Evolutionary conservation across 176 grass and related monocot genomes (phyloP).

Genomic region (Chrysopogon serrulatus): DNA sequence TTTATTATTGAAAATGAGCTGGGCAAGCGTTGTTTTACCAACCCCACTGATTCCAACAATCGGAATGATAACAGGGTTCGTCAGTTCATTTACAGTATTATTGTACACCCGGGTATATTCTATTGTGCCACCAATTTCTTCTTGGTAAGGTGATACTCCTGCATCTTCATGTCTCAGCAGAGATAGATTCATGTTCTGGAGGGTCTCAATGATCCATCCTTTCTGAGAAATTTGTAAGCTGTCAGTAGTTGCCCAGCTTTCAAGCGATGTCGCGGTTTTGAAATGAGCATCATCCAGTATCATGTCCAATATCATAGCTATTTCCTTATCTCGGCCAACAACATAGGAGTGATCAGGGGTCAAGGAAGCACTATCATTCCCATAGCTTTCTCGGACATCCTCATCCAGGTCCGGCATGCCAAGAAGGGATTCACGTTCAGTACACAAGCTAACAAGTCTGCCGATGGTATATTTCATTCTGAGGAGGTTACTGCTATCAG

Average conservation of each 20-base stretch:
- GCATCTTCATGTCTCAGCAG: background rate
- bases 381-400: background rate
- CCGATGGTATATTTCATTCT: conserved; percentile 2
- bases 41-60: conserved; percentile 17
- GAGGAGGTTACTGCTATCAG: background rate
- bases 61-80: conserved; percentile 17
- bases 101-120: background rate
- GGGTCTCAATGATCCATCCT: conserved; percentile 17
- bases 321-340: conserved; percentile 17
- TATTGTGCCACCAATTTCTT: background rate
- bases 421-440: conserved; percentile 5
- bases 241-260: background rate
- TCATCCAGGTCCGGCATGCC: background rate
- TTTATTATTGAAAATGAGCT: background rate
- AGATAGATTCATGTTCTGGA: background rate
- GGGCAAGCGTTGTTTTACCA: conserved; percentile 10
- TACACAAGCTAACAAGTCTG: background rate
- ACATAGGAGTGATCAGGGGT: background rate
- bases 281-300: background rate
- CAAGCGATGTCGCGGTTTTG: background rate
- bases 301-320: conserved; percentile 16
- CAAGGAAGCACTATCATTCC: background rate
- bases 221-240: background rate
- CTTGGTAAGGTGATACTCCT: background rate
- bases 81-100: background rate